Conservation (phyloP, 176 grass and related monocot genomes). For the Rhynchospora pubera region DNA sequence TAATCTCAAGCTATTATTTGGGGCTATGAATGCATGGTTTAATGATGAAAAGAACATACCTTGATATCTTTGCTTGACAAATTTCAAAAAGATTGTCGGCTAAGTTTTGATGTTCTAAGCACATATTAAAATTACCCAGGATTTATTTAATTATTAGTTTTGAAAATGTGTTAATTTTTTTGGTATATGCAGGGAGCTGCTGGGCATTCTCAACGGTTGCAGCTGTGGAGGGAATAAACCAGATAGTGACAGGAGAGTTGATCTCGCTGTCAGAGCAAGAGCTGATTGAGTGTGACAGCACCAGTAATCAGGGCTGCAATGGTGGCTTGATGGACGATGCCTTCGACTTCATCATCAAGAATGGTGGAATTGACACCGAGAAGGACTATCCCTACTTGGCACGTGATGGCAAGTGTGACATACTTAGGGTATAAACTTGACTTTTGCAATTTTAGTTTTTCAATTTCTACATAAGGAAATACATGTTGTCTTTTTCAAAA, state of each 20-base stretch:
- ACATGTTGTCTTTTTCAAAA: background rate
- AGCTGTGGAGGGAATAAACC: conserved; percentile 78
- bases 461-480: background rate
- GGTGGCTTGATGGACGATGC: conserved; percentile 81
- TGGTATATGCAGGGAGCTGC: conserved; percentile 62
- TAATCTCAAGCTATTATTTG: background rate
- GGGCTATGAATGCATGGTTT: background rate
- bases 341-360: conserved; percentile 71
- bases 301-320: conserved; percentile 65
- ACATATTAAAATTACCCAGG: background rate
- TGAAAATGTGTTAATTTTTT: background rate
- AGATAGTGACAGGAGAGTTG: conserved; percentile 78
- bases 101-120: background rate
- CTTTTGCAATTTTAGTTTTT: background rate
- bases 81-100: background rate
- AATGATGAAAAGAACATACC: background rate
- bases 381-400: conserved; percentile 79
- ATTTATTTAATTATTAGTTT: background rate
- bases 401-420: conserved; percentile 50
- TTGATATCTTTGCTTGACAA: background rate
- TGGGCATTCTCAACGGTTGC: conserved; percentile 92
- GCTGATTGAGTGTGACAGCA: conserved; percentile 67
- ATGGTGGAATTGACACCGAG: conserved; percentile 83
- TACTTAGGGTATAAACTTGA: conserved; percentile 40
- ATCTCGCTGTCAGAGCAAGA: conserved; percentile 69